These are phyloP conservation scores for Vararia minispora DNA, from an alignment of 768 basidiomycete species.

Conservation along the genomic window DNA sequence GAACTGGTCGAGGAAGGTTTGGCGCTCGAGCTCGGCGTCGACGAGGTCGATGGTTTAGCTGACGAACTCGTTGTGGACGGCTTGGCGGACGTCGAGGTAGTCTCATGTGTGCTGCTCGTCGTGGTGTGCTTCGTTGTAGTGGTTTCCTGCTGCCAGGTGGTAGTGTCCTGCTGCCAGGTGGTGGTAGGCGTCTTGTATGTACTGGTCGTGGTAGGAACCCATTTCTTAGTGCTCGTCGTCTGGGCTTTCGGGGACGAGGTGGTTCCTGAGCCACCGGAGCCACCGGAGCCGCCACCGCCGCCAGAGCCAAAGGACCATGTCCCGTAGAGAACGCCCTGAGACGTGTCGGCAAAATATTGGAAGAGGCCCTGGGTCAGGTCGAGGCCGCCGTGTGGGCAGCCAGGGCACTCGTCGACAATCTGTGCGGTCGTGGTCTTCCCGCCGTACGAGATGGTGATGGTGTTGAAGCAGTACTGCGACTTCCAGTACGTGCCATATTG, in stretches of 20 bases:
- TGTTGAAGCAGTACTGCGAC: conserved; percentile 53
- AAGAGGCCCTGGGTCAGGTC: conserved; percentile 40
- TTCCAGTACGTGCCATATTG: no score
- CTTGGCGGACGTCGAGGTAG: no score
- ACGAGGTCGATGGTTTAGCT: no score
- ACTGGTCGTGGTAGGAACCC: neutral
- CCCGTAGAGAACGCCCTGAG: conserved; percentile 26
- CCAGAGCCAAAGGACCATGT: conserved; percentile 25
- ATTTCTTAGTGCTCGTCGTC: neutral
- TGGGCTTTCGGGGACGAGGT: neutral
- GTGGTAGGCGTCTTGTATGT: neutral
- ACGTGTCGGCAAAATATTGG: conserved; percentile 23
- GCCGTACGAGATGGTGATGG: conserved; percentile 47
- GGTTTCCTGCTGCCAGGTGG: no score
- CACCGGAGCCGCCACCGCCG: neutral
- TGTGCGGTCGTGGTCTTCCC: conserved; percentile 48
- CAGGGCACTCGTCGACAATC: conserved; percentile 48
- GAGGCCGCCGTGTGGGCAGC: conserved; percentile 29
- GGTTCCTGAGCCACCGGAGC: neutral
- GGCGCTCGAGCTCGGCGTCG: no score
- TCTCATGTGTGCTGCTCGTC: no score
- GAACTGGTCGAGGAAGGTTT: no score
- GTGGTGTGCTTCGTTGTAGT: no score
- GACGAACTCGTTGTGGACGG: no score
- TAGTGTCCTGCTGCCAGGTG: no score